Evolutionary conservation across 768 basidiomycete species (phyloP).

Genomic region (Royoungia palumana): DNA sequence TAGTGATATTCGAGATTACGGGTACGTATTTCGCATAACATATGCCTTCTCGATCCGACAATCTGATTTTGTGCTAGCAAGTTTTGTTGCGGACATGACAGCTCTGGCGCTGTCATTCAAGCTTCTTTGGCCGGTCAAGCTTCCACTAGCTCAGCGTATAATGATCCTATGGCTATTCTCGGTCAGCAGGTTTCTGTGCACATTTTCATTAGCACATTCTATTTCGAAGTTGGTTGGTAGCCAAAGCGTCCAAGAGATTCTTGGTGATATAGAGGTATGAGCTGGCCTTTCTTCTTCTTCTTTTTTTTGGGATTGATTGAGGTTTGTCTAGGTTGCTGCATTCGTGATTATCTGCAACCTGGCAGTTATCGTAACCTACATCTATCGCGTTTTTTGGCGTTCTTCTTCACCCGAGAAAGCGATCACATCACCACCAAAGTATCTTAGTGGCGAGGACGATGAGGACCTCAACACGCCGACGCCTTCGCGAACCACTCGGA

Average conservation of each 20-base stretch:
- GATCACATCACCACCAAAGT: neutral
- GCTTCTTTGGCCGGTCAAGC: slow-evolving; percentile 14
- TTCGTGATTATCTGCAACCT: slow-evolving; percentile 1
- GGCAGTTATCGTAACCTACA: neutral
- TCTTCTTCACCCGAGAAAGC: neutral
- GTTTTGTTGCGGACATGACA: slow-evolving; percentile 1
- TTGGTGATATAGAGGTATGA: neutral
- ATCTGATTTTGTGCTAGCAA: neutral
- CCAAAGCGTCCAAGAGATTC: neutral
- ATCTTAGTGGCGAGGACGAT: slow-evolving; percentile 1
- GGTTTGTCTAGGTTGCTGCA: neutral
- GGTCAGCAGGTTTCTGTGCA: neutral
- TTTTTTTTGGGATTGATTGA: neutral
- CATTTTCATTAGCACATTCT: neutral
- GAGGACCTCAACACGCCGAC: slow-evolving; percentile 7
- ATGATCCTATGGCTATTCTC: neutral
- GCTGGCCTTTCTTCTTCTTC: neutral
- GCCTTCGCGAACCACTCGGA: neutral
- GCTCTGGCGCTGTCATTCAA: slow-evolving; percentile 5
- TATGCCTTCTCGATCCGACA: too few species aligned
- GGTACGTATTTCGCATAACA: neutral
- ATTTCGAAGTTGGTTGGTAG: neutral
- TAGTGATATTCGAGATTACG: slow-evolving; percentile 4
- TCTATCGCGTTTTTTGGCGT: neutral
- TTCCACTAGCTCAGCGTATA: slow-evolving; percentile 12